Percentiles rank a stretch among this genome's conserved stretches.
Evolutionary conservation across 805 yeast genomes (phyloP).

Genomic region (Debaryomyces maramus): DNA sequence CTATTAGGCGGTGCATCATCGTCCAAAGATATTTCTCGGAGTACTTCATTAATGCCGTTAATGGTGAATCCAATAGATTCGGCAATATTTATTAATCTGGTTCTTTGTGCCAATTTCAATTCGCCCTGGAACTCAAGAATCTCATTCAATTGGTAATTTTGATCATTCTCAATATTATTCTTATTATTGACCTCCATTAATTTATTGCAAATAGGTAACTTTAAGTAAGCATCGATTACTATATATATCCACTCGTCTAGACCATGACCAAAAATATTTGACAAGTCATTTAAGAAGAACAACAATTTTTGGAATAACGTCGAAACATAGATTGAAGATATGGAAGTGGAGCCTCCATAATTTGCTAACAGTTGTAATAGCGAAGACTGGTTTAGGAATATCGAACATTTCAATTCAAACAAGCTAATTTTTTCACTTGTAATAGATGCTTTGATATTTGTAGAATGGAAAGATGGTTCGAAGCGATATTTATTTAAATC

Average conservation of each 20-base stretch:
- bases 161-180: conserved; percentile 13
- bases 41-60: conserved; percentile 16
- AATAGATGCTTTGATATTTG: conserved; percentile 2
- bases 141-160: conserved; percentile 17
- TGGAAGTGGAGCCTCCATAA: conserved; percentile 37
- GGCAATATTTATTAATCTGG: conserved; percentile 34
- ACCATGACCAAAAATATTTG: conserved; percentile 18
- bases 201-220: conserved; percentile 20
- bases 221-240: conserved; percentile 42
- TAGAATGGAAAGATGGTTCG: conserved; percentile 14
- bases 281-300: conserved; percentile 42
- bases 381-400: conserved; percentile 38
- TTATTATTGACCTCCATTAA: conserved; percentile 24
- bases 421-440: conserved; percentile 15
- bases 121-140: conserved; percentile 49
- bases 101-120: conserved; percentile 47
- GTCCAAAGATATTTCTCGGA: conserved; percentile 24
- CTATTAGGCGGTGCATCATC: conserved; percentile 1
- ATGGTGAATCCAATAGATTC: conserved; percentile 19
- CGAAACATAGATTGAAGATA: conserved; percentile 41
- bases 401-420: conserved; percentile 26
- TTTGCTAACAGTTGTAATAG: conserved; percentile 39
- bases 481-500: conserved; percentile 10
- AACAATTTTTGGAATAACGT: conserved; percentile 38
- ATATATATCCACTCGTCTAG: conserved; percentile 40